These are phyloP conservation scores for Podaxis sp. DNA, from an alignment of 768 basidiomycete species.

Conservation along the genomic window DNA sequence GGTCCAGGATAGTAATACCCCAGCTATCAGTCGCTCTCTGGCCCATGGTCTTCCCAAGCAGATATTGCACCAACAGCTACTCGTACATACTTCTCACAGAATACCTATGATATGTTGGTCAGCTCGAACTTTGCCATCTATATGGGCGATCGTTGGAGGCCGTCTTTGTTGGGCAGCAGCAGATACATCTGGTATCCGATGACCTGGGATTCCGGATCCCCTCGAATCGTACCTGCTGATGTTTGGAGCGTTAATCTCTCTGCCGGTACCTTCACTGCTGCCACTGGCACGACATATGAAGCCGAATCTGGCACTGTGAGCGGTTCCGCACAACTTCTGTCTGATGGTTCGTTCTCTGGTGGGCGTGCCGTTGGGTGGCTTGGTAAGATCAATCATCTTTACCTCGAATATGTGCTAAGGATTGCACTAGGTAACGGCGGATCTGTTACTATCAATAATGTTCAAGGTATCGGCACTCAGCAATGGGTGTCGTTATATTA, in stretches of 20 bases:
- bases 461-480: constrained; percentile 50
- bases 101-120: constrained; percentile 52
- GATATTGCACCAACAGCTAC: constrained; percentile 54
- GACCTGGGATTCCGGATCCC: constrained; percentile 52
- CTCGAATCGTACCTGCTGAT: constrained; percentile 54
- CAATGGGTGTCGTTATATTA: constrained; percentile 66
- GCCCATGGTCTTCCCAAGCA: constrained; percentile 54
- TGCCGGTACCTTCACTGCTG: constrained; percentile 50
- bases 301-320: constrained; percentile 52
- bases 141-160: constrained; percentile 67
- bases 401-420: neutral
- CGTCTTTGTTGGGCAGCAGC: constrained; percentile 52
- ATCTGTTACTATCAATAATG: constrained; percentile 52
- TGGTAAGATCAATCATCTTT: constrained; percentile 31
- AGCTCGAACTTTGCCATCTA: constrained; percentile 50
- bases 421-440: constrained; percentile 50
- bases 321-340: constrained; percentile 45
- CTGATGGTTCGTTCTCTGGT: constrained; percentile 49
- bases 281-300: constrained; percentile 53
- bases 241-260: constrained; percentile 54
- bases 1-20: neutral
- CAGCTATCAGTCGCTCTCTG: constrained; percentile 43
- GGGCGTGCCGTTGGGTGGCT: constrained; percentile 55
- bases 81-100: constrained; percentile 63
- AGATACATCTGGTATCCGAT: constrained; percentile 64